Conservation (phyloP, 257 asterid species). For the Apocynum venetum region DNA sequence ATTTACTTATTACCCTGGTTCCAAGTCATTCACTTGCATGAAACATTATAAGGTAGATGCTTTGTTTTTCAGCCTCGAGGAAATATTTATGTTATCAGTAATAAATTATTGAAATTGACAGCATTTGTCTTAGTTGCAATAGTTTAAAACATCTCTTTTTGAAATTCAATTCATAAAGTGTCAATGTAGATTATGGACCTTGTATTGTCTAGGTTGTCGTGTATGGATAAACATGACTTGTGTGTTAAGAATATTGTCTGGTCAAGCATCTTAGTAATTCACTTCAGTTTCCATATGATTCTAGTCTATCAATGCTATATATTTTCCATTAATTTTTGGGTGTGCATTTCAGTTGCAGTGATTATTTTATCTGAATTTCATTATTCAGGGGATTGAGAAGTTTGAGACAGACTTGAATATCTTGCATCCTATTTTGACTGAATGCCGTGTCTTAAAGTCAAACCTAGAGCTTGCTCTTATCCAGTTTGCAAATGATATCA, state of each 20-base stretch:
- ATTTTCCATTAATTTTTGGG: background rate
- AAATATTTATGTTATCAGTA: background rate
- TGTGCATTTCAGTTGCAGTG: background rate
- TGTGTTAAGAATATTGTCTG: background rate
- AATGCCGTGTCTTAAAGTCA: slow-evolving; percentile 91
- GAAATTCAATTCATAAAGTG: background rate
- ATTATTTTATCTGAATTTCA: slow-evolving; percentile 13
- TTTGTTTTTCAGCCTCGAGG: background rate
- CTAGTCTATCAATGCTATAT: background rate
- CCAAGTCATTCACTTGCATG: slow-evolving; percentile 4
- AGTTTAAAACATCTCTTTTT: background rate
- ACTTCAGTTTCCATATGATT: background rate
- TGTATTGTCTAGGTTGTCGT: background rate
- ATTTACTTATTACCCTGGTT: background rate
- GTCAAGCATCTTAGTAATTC: background rate
- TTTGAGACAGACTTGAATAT: slow-evolving; percentile 56
- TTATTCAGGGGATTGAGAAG: slow-evolving; percentile 69
- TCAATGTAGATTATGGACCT: background rate
- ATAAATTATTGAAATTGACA: background rate
- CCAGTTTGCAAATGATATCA: slow-evolving; percentile 94
- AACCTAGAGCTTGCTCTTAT: slow-evolving; percentile 69
- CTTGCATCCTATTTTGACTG: slow-evolving; percentile 88
- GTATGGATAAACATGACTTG: background rate
- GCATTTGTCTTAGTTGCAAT: background rate
- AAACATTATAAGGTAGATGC: background rate